Percentiles rank a stretch among this genome's conserved stretches.
These are phyloP conservation scores for Skeletonema tropicum DNA, from an alignment of 108 stramenopile genomes.

Conservation along the genomic window DNA sequence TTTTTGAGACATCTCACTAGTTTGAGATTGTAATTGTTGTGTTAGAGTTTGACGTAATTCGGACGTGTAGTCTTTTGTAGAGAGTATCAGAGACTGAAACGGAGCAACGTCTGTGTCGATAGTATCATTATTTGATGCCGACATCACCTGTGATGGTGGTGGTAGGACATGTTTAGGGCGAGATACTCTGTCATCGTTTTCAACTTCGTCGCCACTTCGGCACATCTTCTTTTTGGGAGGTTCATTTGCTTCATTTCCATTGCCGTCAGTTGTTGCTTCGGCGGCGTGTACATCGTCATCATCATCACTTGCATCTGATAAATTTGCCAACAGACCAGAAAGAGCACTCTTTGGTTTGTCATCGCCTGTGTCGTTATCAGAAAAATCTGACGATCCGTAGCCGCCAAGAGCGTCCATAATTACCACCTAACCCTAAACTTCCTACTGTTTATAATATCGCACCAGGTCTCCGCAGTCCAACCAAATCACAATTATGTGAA, in stretches of 20 bases:
- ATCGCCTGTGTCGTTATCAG: not conserved
- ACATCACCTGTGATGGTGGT: slow-evolving; percentile 11
- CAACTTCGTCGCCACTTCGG: slow-evolving; percentile 3
- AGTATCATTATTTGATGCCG: not conserved
- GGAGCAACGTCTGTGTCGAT: not conserved
- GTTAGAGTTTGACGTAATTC: slow-evolving; percentile 19
- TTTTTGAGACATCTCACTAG: not conserved
- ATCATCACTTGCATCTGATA: slow-evolving; percentile 13
- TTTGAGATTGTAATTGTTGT: slow-evolving; percentile 16
- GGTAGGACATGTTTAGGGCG: slow-evolving; percentile 1
- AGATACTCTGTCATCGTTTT: not conserved
- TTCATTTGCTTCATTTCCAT: not conserved
- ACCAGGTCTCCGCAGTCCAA: too few species aligned
- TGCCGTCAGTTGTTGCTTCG: not conserved
- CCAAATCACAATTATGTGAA: too few species aligned
- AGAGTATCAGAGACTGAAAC: slow-evolving; percentile 17
- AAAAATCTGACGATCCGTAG: slow-evolving; percentile 26
- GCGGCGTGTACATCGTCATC: not conserved
- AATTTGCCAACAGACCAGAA: slow-evolving; percentile 15
- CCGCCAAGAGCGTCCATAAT: slow-evolving; percentile 31
- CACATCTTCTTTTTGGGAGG: slow-evolving; percentile 1
- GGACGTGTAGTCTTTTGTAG: slow-evolving; percentile 25
- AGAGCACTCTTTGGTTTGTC: not conserved
- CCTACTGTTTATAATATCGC: too few species aligned
- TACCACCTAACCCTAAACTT: too few species aligned